These are phyloP conservation scores for Incumbomyces lentus DNA, from an alignment of 2,329 filamentous ascomycete species.

Conservation along the genomic window DNA sequence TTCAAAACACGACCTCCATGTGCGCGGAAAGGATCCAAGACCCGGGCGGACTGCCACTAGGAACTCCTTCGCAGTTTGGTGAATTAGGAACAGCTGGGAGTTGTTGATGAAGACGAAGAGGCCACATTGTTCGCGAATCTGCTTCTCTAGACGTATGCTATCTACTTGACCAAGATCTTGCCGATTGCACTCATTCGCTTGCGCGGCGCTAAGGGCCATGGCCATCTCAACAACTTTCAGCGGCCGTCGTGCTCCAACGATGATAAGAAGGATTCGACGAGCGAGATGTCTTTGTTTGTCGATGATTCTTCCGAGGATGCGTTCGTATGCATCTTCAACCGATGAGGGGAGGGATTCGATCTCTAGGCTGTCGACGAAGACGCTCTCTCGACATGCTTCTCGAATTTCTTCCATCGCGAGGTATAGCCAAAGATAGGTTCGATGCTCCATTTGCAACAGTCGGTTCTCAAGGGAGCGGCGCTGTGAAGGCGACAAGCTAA, in stretches of 20 bases:
- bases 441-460: conserved; percentile 14
- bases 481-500: not conserved
- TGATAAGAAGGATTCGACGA: conserved; percentile 14
- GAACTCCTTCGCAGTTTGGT: conserved; percentile 25
- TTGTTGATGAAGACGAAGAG: conserved; percentile 22
- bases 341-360: conserved; percentile 12
- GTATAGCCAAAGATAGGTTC: conserved; percentile 25
- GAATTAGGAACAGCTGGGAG: conserved; percentile 21
- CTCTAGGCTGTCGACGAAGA: conserved; percentile 7
- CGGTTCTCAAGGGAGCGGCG: not conserved
- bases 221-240: conserved; percentile 15
- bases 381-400: conserved; percentile 8
- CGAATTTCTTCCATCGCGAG: conserved; percentile 13
- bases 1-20: not conserved
- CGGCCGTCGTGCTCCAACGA: conserved; percentile 14
- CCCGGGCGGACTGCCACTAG: conserved; percentile 8
- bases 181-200: not conserved
- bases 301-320: conserved; percentile 13
- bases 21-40: not conserved
- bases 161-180: not conserved
- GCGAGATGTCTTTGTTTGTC: conserved; percentile 2
- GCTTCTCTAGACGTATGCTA: conserved; percentile 1
- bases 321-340: conserved; percentile 16
- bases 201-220: conserved; percentile 10
- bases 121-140: conserved; percentile 17